Conservation (phyloP, 768 basidiomycete species). For the Leccinum barrowsii region DNA sequence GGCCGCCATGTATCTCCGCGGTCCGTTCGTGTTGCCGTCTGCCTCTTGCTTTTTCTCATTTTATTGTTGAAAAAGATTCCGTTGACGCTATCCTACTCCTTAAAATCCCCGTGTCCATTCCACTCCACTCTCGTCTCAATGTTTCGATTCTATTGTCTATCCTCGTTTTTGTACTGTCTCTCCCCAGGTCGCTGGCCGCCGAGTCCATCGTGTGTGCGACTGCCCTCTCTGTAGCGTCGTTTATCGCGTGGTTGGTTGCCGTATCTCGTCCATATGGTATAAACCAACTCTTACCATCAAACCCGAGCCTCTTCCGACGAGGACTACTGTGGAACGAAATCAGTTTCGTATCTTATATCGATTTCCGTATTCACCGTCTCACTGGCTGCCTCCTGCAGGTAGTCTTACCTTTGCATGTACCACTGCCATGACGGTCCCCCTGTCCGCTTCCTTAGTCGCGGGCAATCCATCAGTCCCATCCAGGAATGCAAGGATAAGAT, state of each 20-base stretch:
- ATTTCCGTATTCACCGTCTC: conserved; percentile 1
- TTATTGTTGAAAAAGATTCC: conserved; percentile 41
- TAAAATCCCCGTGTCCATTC: conserved; percentile 35
- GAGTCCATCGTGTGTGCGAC: conserved; percentile 54
- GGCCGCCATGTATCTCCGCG: conserved; percentile 60
- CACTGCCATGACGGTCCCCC: conserved; percentile 59
- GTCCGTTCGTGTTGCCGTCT: conserved; percentile 39
- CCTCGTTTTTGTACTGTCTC: conserved; percentile 47
- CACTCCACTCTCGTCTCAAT: conserved; percentile 36
- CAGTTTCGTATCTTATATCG: conserved; percentile 40
- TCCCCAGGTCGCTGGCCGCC: conserved; percentile 52
- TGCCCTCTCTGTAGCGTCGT: conserved; percentile 56
- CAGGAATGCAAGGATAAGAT: conserved; percentile 48
- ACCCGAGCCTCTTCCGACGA: conserved; percentile 36
- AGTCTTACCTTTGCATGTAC: conserved; percentile 62
- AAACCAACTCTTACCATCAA: conserved; percentile 37
- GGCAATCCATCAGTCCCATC: conserved; percentile 11
- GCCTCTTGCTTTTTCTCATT: conserved; percentile 7
- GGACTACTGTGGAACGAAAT: conserved; percentile 62
- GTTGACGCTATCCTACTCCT: conserved; percentile 50
- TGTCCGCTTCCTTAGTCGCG: conserved; percentile 59
- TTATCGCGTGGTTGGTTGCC: conserved; percentile 57
- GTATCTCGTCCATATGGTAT: conserved; percentile 50
- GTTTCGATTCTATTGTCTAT: conserved; percentile 42
- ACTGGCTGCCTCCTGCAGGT: conserved; percentile 34